A percentile compares a stretch with the other conserved stretches of the same genome.
phyloP scores from a whole-genome alignment of 73 alveolate genomes.

The Blepharisma japonicum region DNA sequence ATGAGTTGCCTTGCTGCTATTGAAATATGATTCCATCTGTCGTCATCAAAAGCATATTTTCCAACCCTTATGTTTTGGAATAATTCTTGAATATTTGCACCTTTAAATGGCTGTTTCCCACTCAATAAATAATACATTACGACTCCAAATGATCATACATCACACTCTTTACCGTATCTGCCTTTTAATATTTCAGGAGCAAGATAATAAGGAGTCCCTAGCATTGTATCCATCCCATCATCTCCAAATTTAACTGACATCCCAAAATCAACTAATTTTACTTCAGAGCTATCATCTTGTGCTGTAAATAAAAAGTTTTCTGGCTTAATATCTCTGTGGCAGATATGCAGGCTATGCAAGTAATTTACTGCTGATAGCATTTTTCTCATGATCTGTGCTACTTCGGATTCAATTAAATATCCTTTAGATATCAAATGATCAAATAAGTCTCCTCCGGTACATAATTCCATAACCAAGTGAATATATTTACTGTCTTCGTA shows the following conservation, averaged over 20 bases:
- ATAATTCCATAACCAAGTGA: conserved; percentile 89
- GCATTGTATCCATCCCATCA: conserved; percentile 27
- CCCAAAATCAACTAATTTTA: conserved; percentile 95
- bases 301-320: conserved; percentile 90
- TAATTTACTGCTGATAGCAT: conserved; percentile 82
- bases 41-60: conserved; percentile 35
- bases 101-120: conserved; percentile 53
- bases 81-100: not conserved
- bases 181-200: conserved; percentile 62
- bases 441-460: conserved; percentile 79
- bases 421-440: conserved; percentile 32
- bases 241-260: conserved; percentile 59
- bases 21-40: conserved; percentile 41
- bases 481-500: conserved; percentile 71
- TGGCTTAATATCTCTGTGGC: conserved; percentile 97
- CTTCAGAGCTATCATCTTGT: conserved; percentile 70
- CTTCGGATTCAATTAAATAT: conserved; percentile 5
- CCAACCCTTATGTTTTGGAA: conserved; percentile 2
- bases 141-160: conserved; percentile 55
- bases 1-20: conserved; percentile 61
- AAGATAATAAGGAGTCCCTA: conserved; percentile 55
- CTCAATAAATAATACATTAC: conserved; percentile 42
- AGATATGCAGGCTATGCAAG: conserved; percentile 81
- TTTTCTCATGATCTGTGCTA: conserved; percentile 40
- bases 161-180: conserved; percentile 33